These are phyloP conservation scores for Nothophaeocryptopus gaeumannii DNA, from an alignment of 2,329 filamentous ascomycete species.

Conservation along the genomic window DNA sequence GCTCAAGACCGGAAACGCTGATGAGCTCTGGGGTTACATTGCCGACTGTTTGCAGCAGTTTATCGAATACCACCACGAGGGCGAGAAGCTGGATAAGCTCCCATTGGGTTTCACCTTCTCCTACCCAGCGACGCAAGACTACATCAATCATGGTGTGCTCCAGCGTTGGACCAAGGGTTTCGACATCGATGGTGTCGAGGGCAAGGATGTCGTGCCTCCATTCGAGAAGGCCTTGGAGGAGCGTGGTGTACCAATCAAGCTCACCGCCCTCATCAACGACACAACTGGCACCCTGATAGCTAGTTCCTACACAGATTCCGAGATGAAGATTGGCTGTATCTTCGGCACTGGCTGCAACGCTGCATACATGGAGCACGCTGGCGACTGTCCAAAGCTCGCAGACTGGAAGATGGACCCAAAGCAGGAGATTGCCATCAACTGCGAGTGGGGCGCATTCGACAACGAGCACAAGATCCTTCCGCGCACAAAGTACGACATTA, in stretches of 20 bases:
- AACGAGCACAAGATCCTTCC: constrained; percentile 88
- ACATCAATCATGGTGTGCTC: constrained; percentile 86
- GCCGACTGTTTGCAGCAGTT: constrained; percentile 90
- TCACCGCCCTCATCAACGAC: constrained; percentile 93
- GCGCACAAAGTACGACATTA: constrained; percentile 63
- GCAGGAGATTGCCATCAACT: constrained; percentile 88
- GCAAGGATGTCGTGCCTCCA: constrained; percentile 83
- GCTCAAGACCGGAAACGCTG: constrained; percentile 77
- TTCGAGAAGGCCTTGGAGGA: constrained; percentile 74
- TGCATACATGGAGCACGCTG: constrained; percentile 93
- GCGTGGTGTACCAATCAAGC: constrained; percentile 83
- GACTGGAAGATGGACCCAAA: constrained; percentile 78
- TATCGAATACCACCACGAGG: constrained; percentile 76
- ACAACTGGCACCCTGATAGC: constrained; percentile 96
- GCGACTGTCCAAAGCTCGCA: constrained; percentile 87
- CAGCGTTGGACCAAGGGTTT: constrained; percentile 98
- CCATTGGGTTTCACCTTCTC: constrained; percentile 95
- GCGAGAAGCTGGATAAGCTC: constrained; percentile 61
- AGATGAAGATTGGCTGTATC: constrained; percentile 94
- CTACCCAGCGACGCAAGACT: constrained; percentile 88
- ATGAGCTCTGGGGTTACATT: constrained; percentile 93
- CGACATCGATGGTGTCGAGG: constrained; percentile 88
- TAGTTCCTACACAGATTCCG: constrained; percentile 90
- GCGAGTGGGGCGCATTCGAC: constrained; percentile 95
- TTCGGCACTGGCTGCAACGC: constrained; percentile 98